Base-by-base conservation (phyloP, 2,329 filamentous ascomycete species). In the Phialophora tarda region DNA sequence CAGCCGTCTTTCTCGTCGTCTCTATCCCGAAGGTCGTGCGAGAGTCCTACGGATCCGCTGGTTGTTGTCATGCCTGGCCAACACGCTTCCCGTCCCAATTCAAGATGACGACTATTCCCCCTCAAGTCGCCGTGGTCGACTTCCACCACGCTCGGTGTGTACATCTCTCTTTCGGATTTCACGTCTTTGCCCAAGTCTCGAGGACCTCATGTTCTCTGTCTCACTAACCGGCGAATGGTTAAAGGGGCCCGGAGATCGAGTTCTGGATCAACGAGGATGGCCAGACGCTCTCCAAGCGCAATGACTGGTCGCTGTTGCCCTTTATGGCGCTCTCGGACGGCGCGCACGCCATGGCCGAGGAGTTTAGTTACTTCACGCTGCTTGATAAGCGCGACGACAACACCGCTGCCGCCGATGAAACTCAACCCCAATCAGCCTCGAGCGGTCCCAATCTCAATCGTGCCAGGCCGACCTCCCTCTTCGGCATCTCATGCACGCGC, bases 301-400 rank as follows among this genome's bases (percentile, higher is more conserved):
- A 96, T 80, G 92, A 95, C 76, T 99, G 95, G 95, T 85, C 89
- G 30, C 79, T 97, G 72, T 83, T 99, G 68, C 93, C 95, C 0
- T 99, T 99, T 78, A 97, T 98, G 92, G 95, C 95, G 28, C 81
- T 99, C 75, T 95, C 92, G 65, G 95, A 99, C 77, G 95, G 95
- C 61, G 95, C 95, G 62, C 95, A 99, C 83, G 89, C 93, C 89
- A 95, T 84, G 81, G 90, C 90, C 65, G 95, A 99, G 80, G 95
- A 98, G 80, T 99, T 98, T 82, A 97, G 93, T 59, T 99, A 99
- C 82, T 99, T 99, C 78, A 98, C 94, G 8, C 88, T 99, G 59
- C 85, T 92, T 65, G 87, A 88, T 62, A 64, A 62, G 47, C 28
- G 53, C 17, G 54, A 55, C 44, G 26, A 28, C 12, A 53, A 23